Evolutionary conservation across 768 basidiomycete genomes (phyloP).

Genomic region (Boletus barrowsii): DNA sequence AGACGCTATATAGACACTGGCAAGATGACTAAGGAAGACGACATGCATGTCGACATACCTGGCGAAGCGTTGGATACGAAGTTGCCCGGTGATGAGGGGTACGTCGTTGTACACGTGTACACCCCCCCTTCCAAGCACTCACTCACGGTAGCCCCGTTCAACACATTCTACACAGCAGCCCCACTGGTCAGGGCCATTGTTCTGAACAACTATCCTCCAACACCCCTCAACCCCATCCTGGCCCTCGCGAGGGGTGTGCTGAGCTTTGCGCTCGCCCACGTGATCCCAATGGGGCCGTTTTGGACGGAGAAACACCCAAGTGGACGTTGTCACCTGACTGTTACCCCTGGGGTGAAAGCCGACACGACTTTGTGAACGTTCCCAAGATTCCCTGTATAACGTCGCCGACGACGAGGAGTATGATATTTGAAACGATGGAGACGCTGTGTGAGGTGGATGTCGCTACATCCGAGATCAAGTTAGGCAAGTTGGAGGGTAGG

Average conservation of each 20-base stretch:
- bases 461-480: slow-evolving; percentile 16
- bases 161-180: no score
- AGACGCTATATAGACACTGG: no score
- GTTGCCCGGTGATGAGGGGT: no score
- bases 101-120: no score
- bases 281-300: slow-evolving; percentile 15
- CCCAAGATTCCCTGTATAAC: not conserved
- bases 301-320: not conserved
- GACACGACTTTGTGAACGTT: slow-evolving; percentile 24
- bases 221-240: not conserved
- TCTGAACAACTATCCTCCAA: slow-evolving; percentile 1
- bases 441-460: slow-evolving; percentile 15
- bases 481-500: slow-evolving; percentile 21
- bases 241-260: slow-evolving; percentile 5
- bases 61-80: no score
- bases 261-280: slow-evolving; percentile 28
- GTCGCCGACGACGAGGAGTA: slow-evolving; percentile 20
- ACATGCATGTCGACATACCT: no score
- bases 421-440: slow-evolving; percentile 9
- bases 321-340: slow-evolving; percentile 23
- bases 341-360: slow-evolving; percentile 25
- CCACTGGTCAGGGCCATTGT: slow-evolving; percentile 5
- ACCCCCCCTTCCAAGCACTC: no score
- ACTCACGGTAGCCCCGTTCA: no score
- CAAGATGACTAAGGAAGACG: no score